Percentiles rank a stretch among this genome's conserved stretches.
phyloP scores from a whole-genome alignment of 768 basidiomycete genomes.

The Candolleomyces eurysporus region DNA sequence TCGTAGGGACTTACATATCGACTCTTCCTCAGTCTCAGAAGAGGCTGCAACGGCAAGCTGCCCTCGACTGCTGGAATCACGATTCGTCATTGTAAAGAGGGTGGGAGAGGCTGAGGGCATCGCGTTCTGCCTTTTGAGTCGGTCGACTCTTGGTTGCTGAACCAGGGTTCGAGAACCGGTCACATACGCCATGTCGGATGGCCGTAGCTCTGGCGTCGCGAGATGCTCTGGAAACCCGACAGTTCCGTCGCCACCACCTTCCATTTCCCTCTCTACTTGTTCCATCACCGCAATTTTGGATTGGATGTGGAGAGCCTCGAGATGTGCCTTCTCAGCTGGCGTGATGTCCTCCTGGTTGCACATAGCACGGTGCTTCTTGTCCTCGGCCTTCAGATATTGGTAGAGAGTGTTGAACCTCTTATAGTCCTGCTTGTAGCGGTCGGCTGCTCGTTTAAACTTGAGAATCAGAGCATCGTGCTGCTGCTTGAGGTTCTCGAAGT shows the following conservation, averaged over 20 bases:
- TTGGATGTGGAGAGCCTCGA: not conserved
- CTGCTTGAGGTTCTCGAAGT: constrained; percentile 33
- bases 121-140: not conserved
- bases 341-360: constrained; percentile 24
- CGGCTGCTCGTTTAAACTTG: constrained; percentile 42
- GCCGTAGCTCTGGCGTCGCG: not conserved
- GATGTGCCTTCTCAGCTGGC: constrained; percentile 21
- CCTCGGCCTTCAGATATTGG: constrained; percentile 38
- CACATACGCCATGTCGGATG: not conserved
- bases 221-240: not conserved
- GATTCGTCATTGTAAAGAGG: not conserved
- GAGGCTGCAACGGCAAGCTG: not conserved
- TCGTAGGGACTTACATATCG: constrained; percentile 28
- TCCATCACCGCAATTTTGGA: not conserved
- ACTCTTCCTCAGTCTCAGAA: constrained; percentile 39
- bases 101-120: not conserved
- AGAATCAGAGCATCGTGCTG: constrained; percentile 46
- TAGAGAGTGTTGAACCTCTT: constrained; percentile 50
- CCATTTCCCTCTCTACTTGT: not conserved
- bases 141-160: too few species aligned
- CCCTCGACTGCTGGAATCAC: not conserved
- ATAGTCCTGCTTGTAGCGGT: constrained; percentile 50
- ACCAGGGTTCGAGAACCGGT: not conserved
- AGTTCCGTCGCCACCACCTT: not conserved
- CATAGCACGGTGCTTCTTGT: constrained; percentile 25